These are phyloP conservation scores for Bruguiera gymnorhiza DNA, from an alignment of 345 rosid species.

Conservation along the genomic window DNA sequence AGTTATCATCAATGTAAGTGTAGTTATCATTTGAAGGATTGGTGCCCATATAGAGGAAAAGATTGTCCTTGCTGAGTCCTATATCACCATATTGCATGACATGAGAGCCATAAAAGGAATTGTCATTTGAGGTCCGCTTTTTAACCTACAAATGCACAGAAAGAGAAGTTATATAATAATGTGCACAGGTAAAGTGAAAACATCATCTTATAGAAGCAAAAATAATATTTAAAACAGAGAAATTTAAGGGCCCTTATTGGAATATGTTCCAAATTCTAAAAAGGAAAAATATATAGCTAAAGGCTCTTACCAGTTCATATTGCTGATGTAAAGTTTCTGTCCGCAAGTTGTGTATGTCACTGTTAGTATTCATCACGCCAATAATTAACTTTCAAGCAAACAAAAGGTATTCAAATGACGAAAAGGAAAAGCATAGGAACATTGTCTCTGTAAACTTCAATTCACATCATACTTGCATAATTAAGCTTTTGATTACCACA, in stretches of 20 bases:
- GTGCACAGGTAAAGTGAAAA: neutral
- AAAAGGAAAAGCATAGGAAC: neutral
- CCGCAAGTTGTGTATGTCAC: slow-evolving; percentile 79
- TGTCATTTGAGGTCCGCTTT: slow-evolving; percentile 54
- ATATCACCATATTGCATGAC: slow-evolving; percentile 95
- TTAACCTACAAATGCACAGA: slow-evolving; percentile 57
- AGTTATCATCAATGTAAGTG: slow-evolving; percentile 64
- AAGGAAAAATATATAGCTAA: neutral
- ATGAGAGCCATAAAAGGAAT: slow-evolving; percentile 69
- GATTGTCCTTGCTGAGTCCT: slow-evolving; percentile 46
- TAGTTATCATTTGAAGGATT: slow-evolving; percentile 89
- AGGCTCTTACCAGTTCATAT: slow-evolving; percentile 66
- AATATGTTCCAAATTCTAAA: neutral
- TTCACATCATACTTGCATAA: neutral
- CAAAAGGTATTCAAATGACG: neutral
- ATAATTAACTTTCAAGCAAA: neutral
- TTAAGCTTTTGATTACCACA: neutral
- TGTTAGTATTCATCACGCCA: slow-evolving; percentile 32
- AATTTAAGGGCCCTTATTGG: neutral
- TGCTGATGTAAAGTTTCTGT: slow-evolving; percentile 84
- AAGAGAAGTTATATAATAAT: slow-evolving; percentile 3
- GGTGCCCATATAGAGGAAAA: slow-evolving; percentile 76
- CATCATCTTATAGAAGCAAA: neutral
- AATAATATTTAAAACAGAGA: neutral
- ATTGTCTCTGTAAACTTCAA: neutral